These are phyloP conservation scores for Lipomyces japonicus DNA, from an alignment of 805 yeast genomes.

Conservation along the genomic window DNA sequence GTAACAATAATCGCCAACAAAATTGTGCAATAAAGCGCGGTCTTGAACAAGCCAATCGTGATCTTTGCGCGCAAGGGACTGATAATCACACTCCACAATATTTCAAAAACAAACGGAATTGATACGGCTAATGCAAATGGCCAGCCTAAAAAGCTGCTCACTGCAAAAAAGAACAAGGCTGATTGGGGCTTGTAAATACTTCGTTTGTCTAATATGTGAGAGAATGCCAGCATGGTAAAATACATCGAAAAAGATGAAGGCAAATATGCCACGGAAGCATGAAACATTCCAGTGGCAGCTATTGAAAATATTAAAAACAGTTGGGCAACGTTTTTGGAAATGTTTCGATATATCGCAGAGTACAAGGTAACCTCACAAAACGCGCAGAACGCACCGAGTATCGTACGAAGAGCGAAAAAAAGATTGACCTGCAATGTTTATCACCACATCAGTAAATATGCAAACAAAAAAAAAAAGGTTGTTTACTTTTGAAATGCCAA, in stretches of 20 bases:
- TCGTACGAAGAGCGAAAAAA: slow-evolving; percentile 54
- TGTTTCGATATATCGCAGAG: slow-evolving; percentile 40
- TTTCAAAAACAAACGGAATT: slow-evolving; percentile 51
- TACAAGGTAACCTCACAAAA: slow-evolving; percentile 54
- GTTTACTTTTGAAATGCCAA: slow-evolving; percentile 26
- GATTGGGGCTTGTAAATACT: slow-evolving; percentile 5
- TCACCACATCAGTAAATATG: neutral
- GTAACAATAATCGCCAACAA: slow-evolving; percentile 34
- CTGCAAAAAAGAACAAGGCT: slow-evolving; percentile 42
- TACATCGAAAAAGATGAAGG: slow-evolving; percentile 78
- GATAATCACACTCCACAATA: slow-evolving; percentile 27
- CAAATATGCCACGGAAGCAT: slow-evolving; percentile 78
- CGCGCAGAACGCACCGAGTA: slow-evolving; percentile 43
- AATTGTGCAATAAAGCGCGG: slow-evolving; percentile 6
- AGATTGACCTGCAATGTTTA: slow-evolving; percentile 20
- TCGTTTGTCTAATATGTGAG: slow-evolving; percentile 29
- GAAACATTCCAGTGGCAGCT: slow-evolving; percentile 77
- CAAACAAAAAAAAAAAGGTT: neutral
- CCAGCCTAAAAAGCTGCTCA: slow-evolving; percentile 89
- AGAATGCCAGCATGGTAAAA: slow-evolving; percentile 38
- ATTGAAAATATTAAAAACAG: slow-evolving; percentile 63
- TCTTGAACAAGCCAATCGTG: slow-evolving; percentile 25
- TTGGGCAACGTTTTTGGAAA: slow-evolving; percentile 45
- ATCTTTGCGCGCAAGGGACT: neutral
- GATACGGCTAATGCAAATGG: slow-evolving; percentile 73